Evolutionary conservation across 108 stramenopile genomes (phyloP).

Genomic region (Cyclotella cryptica): DNA sequence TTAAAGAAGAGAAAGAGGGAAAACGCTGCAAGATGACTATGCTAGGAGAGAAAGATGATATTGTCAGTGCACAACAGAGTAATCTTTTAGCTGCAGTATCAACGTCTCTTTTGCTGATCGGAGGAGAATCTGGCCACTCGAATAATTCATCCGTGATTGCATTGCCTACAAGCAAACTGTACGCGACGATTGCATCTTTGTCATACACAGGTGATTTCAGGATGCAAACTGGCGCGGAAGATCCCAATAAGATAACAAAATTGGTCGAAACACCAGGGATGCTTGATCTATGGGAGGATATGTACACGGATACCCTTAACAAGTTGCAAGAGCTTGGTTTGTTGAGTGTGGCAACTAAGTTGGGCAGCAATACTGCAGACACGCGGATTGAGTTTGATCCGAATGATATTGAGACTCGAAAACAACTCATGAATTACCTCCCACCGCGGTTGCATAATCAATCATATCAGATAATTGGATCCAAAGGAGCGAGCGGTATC

Average conservation of each 20-base stretch:
- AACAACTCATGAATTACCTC: constrained; percentile 31
- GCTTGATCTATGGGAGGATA: constrained; percentile 65
- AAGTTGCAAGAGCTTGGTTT: constrained; percentile 54
- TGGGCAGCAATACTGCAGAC: background rate
- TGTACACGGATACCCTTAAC: constrained; percentile 57
- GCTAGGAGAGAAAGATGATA: constrained; percentile 18
- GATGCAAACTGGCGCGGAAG: constrained; percentile 85
- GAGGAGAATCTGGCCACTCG: constrained; percentile 11
- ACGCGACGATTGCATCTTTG: constrained; percentile 68
- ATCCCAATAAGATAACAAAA: constrained; percentile 79
- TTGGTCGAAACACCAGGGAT: constrained; percentile 79
- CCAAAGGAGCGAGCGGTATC: background rate
- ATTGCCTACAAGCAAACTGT: constrained; percentile 38
- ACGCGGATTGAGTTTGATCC: constrained; percentile 50
- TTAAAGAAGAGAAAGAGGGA: background rate
- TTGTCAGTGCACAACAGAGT: constrained; percentile 51
- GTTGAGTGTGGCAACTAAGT: constrained; percentile 19
- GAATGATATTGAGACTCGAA: constrained; percentile 27
- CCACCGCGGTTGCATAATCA: constrained; percentile 42
- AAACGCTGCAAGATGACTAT: too few relatives aligned
- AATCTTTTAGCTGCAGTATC: constrained; percentile 76
- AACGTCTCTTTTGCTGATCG: constrained; percentile 63
- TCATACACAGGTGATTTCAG: constrained; percentile 87
- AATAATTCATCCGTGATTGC: background rate
- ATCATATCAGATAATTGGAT: constrained; percentile 45